phyloP scores from a whole-genome alignment of 106 monocot genomes.

The Alisma plantagoaquatica region DNA sequence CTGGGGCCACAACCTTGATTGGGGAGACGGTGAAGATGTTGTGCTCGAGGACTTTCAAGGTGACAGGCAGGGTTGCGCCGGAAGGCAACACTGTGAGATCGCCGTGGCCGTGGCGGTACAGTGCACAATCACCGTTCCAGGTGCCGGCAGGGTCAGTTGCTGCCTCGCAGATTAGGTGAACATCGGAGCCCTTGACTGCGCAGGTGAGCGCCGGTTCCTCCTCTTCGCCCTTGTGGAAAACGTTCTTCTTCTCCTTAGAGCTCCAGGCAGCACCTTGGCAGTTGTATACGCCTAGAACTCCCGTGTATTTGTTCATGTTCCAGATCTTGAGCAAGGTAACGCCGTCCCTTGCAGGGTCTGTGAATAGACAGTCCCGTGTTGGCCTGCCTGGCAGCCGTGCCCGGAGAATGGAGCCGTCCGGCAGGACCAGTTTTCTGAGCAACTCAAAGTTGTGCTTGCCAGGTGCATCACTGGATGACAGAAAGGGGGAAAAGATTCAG shows the following conservation, averaged over 20 bases:
- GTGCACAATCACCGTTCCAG: slow-evolving; percentile 57
- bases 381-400: slow-evolving; percentile 80
- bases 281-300: slow-evolving; percentile 90
- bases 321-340: slow-evolving; percentile 94
- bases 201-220: slow-evolving; percentile 42
- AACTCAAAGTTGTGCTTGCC: slow-evolving; percentile 86
- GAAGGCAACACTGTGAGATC: slow-evolving; percentile 32
- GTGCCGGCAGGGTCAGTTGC: slow-evolving; percentile 28
- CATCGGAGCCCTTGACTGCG: slow-evolving; percentile 37
- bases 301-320: slow-evolving; percentile 96
- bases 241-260: slow-evolving; percentile 66
- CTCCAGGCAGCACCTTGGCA: slow-evolving; percentile 97
- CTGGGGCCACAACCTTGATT: slow-evolving; percentile 54
- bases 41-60: slow-evolving; percentile 68
- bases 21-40: slow-evolving; percentile 53
- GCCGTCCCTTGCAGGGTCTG: slow-evolving; percentile 83
- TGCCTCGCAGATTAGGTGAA: slow-evolving; percentile 61
- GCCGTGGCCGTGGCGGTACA: slow-evolving; percentile 36
- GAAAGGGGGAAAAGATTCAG: not conserved
- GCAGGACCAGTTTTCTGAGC: slow-evolving; percentile 75
- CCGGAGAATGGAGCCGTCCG: slow-evolving; percentile 86
- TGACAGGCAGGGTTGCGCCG: slow-evolving; percentile 36
- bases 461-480: slow-evolving; percentile 72
- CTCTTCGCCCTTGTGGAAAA: slow-evolving; percentile 34
- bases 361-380: slow-evolving; percentile 80